Base-by-base conservation (phyloP, 495 filamentous ascomycete genomes). In the Aspergillus leporis region DNA sequence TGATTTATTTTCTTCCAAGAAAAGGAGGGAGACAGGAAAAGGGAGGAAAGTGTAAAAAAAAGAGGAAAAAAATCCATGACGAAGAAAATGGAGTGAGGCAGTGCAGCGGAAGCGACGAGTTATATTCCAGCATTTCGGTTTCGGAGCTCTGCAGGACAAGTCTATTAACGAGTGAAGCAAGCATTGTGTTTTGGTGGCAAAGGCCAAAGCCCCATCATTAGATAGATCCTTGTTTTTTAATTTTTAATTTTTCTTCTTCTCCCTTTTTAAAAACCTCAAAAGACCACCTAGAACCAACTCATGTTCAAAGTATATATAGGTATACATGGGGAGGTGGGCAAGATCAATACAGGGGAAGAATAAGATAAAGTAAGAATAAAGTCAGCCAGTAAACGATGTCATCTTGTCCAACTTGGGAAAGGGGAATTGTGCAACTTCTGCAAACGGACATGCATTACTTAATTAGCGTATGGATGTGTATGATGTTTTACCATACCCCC, bases 51-150 rank as follows among this genome's bases (percentile, higher is more conserved):
- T 18, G 16, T 43, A 16, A 53, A 48, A 41, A 38, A 19, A 48
- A 25, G 34, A 7, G 12, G 51, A 47, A 34, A 46, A 46, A 52
- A 23, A 47, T 48, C 38, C 16, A 51, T 58, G 32, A 22, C 36
- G 46, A 14, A 55, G 40, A 30, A n/a, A 53, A 36, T 13, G 32
- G 25, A 65, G 28, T 63, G 66, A 68, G 66, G 66, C 66, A 68
- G 66, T 68, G 66, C 66, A 68, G 18, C 13, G 16, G 32, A 19
- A n/a, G 53, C 32, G 41, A 63, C 61, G 61, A 66, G 64, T 66
- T 46, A 66, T 36, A 53, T 63, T 63, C 53, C 61, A 59, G 55
- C 32, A 49, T 57, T 40, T 18, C 19, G 18, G 32, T 31, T 43
- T 43, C 30, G 54, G 54, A 57, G 49, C 38, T 56, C 25, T 56